Evolutionary conservation across 2,329 filamentous ascomycete genomes (phyloP).

Genomic region (Huntiella moniliformis): DNA sequence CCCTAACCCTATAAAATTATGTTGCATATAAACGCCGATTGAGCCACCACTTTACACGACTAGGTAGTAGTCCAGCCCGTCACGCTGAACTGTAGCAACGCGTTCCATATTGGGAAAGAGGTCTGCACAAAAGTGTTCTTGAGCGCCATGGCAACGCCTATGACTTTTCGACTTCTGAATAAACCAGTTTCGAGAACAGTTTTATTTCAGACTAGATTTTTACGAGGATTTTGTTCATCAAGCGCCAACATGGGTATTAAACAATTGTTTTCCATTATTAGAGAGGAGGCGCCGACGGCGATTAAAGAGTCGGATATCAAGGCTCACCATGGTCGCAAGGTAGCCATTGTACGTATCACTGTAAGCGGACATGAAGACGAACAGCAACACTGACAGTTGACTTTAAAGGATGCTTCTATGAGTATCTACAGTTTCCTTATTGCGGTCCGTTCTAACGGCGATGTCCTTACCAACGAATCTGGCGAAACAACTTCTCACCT

Average conservation of each 20-base stretch:
- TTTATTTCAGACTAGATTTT: not conserved
- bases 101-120: too few species aligned
- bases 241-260: constrained; percentile 40
- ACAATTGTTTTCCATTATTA: constrained; percentile 63
- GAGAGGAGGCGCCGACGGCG: constrained; percentile 84
- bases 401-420: constrained; percentile 61
- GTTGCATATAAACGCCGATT: too few species aligned
- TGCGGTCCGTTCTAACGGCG: constrained; percentile 87
- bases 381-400: constrained; percentile 3
- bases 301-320: constrained; percentile 97
- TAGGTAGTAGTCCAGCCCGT: too few species aligned
- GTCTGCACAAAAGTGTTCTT: too few species aligned
- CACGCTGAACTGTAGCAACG: too few species aligned
- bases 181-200: too few species aligned
- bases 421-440: constrained; percentile 98
- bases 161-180: too few species aligned
- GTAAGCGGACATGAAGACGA: not conserved
- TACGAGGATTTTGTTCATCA: not conserved
- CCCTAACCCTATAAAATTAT: too few species aligned
- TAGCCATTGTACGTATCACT: constrained; percentile 61
- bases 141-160: too few species aligned
- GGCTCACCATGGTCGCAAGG: constrained; percentile 94
- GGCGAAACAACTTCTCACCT: constrained; percentile 95
- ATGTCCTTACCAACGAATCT: constrained; percentile 86
- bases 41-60: too few species aligned